Percentiles rank a stretch among this genome's conserved stretches.
Conservation (phyloP, 345 rosid species). For the Nasturtium officinale region DNA sequence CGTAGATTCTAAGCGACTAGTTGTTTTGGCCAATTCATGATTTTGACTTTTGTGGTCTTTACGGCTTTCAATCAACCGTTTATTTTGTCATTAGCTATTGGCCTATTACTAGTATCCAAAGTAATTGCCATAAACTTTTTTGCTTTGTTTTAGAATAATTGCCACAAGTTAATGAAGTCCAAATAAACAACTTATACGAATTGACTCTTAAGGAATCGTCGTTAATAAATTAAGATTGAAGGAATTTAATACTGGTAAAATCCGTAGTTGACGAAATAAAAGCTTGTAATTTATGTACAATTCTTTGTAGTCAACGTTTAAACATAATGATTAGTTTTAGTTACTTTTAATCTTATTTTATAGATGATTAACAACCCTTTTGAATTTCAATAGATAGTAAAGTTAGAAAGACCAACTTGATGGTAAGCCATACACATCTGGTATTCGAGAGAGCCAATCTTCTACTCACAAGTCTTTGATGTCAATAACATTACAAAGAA, state of each 20-base stretch:
- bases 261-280: not conserved
- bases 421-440: not conserved
- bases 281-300: not conserved
- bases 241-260: not conserved
- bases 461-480: slow-evolving; percentile 15
- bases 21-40: slow-evolving; percentile 13
- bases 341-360: no score
- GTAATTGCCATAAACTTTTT: not conserved
- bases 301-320: not conserved
- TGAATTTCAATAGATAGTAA: not conserved
- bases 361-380: not conserved
- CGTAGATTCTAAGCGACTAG: slow-evolving; percentile 41
- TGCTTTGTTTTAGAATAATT: not conserved
- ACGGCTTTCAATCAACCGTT: slow-evolving; percentile 14
- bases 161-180: not conserved
- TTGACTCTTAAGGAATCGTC: not conserved
- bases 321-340: not conserved
- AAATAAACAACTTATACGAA: not conserved
- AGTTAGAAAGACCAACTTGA: not conserved
- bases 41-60: slow-evolving; percentile 18
- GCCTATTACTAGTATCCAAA: not conserved
- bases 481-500: slow-evolving; percentile 9
- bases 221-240: not conserved
- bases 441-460: slow-evolving; percentile 5
- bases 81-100: not conserved